Base-by-base conservation (phyloP, 805 yeast species). In the Cyberlindnera subsufficiens region DNA sequence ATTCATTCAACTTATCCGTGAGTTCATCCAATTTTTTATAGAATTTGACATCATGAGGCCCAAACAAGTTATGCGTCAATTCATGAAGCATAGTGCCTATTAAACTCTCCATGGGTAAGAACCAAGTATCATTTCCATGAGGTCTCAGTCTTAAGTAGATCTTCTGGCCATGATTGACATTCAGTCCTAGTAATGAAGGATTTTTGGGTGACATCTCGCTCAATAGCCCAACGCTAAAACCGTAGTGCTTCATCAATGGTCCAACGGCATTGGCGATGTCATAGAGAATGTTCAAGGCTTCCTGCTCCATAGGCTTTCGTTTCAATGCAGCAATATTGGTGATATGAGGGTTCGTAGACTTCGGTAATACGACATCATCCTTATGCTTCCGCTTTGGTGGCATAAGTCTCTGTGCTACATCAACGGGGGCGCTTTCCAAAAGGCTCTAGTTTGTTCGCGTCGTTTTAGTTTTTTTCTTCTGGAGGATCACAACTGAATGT, bases 81-180 rank as follows among this genome's bases (percentile, higher is more conserved):
- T 91, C 98, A 61, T 91, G 98, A 5, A 91, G 66, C 79, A 89
- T 75, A 0, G 96, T 88, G 1, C 89, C 96, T 20, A 90, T 57
- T 2, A 90, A 64, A 39, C 79, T 80, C 4, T 78, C 71, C 61
- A 81, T 65, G 1, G 89, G 82, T 16, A 80, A 58, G 58, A 90
- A 89, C 43, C 56, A 53, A 29, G 53, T 52, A 20, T 69, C 71
- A 51, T 83, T 75, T 17, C 65, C 60, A 6, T 79, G 76, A 27
- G 74, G 72, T 43, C 98, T 68, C 30, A 91, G 65, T 44, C 97
- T 61, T 10, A 91, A 56, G 58, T 82, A 72, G 16, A 91, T 79
- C 58, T 83, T 84, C 45, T 67, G 67, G 1, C 98, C 98, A 6
- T 64, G 63, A 57, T 87, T 87, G 7, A 88, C 88, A 60, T 91